Base-by-base conservation (phyloP, 2,329 filamentous ascomycete genomes). In the Mycosphaerella sp. region DNA sequence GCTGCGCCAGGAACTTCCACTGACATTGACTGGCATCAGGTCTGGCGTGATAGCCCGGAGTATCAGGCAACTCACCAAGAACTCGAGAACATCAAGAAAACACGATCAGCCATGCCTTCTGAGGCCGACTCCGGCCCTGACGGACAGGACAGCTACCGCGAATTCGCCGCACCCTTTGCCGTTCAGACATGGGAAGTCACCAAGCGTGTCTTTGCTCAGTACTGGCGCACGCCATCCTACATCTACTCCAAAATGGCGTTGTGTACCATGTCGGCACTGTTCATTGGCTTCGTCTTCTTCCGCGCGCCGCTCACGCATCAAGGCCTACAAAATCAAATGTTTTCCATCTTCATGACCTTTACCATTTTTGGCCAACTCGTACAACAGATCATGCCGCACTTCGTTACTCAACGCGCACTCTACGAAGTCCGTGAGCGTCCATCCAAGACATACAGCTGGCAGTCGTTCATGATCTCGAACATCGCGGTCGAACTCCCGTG, bases 181-280 rank as follows among this genome's bases (percentile, higher is more conserved):
- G 64, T 74, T 6, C 89, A 95, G 68, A 72, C 91, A 37, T 72
- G 70, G 50, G 77, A 84, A 64, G 86, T 88, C 50, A 78, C 81
- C 14, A 68, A 78, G 58, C 87, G 89, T 63, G 85, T 93, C 21
- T 93, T 93, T 75, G 80, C 90, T 65, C 89, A 95, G 68, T 94
- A 93, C 77, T 95, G 89, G 89, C 86, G 89, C 54, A 90, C 84
- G 0, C 89, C 89, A 0, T 79, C 83, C 4, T 95, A 95, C 73
- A 90, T 95, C 68, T 94, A 91, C 73, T 84, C 86, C 62, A 95
- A 95, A 75, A 67, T 77, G 0, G 73, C 77, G 1, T 81, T 94
- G 14, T 88, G 84, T 65, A 71, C 79, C 18, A 70, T 82, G 13
- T 77, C 77, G 58, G 75, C 84, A 3, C 76, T 94, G 10, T 94